A percentile compares a stretch with the other conserved stretches of the same genome.
Conservation (phyloP, 352 stramenopile genomes). For the Phytophthora pisi region DNA sequence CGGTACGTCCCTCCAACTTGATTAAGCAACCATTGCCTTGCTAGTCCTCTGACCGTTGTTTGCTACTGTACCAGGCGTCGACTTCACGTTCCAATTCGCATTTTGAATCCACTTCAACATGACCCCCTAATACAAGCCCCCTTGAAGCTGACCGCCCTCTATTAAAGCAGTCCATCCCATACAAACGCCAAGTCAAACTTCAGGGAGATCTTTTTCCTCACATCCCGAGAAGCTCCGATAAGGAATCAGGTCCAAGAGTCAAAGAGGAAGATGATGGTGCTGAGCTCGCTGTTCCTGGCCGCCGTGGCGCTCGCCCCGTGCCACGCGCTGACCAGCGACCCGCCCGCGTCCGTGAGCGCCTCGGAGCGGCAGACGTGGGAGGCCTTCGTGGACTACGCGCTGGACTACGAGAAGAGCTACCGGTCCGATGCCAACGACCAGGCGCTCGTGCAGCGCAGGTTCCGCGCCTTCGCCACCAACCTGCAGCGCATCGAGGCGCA, state of each 20-base stretch:
- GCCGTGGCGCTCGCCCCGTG: neutral
- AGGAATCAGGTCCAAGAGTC: constrained; percentile 14
- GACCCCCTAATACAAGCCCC: neutral
- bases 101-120: neutral
- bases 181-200: constrained; percentile 4
- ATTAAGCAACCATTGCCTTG: neutral
- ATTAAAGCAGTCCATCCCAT: neutral
- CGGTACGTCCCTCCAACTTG: constrained; percentile 10
- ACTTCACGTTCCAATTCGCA: neutral
- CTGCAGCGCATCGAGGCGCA: constrained; percentile 52
- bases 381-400: constrained; percentile 59
- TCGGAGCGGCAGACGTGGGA: constrained; percentile 46
- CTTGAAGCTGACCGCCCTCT: too few species aligned
- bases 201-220: too few species aligned
- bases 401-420: constrained; percentile 62
- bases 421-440: constrained; percentile 44
- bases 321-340: constrained; percentile 21
- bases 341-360: constrained; percentile 17
- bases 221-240: neutral
- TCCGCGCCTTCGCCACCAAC: constrained; percentile 55
- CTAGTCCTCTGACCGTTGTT: neutral
- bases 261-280: constrained; percentile 34
- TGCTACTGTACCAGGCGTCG: neutral
- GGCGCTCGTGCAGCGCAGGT: constrained; percentile 45
- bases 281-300: constrained; percentile 9